Percentiles rank a stretch among this genome's conserved stretches.
Evolutionary conservation across 768 basidiomycete species (phyloP).

Genomic region (Tricholoma sp.): DNA sequence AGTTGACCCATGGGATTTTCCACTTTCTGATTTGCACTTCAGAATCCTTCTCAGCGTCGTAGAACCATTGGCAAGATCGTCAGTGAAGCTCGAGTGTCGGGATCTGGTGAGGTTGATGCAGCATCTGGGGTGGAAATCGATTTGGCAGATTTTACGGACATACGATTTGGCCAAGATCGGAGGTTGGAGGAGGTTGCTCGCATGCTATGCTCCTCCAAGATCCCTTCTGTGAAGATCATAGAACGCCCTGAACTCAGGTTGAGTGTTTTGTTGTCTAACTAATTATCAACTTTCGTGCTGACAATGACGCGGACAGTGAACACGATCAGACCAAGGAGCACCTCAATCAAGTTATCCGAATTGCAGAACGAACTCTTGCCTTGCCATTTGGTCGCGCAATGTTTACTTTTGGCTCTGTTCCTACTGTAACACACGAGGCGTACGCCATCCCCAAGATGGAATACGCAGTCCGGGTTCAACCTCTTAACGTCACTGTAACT

Average conservation of each 20-base stretch:
- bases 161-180: slow-evolving; percentile 87
- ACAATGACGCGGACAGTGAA: slow-evolving; percentile 47
- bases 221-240: slow-evolving; percentile 57
- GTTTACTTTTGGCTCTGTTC: slow-evolving; percentile 85
- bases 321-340: slow-evolving; percentile 85
- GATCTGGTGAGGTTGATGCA: slow-evolving; percentile 49
- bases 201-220: slow-evolving; percentile 77
- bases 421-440: slow-evolving; percentile 70
- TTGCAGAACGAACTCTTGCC: slow-evolving; percentile 86
- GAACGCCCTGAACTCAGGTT: slow-evolving; percentile 72
- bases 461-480: slow-evolving; percentile 68
- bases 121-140: slow-evolving; percentile 72
- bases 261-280: slow-evolving; percentile 19
- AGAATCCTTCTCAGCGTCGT: slow-evolving; percentile 50
- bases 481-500: slow-evolving; percentile 56
- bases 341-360: slow-evolving; percentile 71
- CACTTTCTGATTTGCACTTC: slow-evolving; percentile 6
- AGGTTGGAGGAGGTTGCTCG: slow-evolving; percentile 88
- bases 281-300: neutral
- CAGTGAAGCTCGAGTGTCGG: slow-evolving; percentile 43
- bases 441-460: slow-evolving; percentile 79
- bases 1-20: neutral
- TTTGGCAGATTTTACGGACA: slow-evolving; percentile 68
- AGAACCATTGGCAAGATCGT: slow-evolving; percentile 49
- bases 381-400: slow-evolving; percentile 87